Base-by-base conservation (phyloP, 495 filamentous ascomycete species). In the Tirmania nivea region DNA sequence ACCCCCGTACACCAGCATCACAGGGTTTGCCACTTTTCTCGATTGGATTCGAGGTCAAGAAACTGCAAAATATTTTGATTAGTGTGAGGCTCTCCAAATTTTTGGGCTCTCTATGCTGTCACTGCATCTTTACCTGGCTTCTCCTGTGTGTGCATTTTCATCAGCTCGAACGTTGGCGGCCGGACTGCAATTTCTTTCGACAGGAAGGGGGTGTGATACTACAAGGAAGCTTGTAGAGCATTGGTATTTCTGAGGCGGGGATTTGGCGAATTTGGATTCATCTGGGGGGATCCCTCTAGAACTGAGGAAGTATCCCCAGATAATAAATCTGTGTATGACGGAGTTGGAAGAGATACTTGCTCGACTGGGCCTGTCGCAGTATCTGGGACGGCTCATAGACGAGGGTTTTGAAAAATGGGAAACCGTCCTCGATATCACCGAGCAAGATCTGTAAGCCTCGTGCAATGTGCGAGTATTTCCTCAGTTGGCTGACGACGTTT, bases 391-490 rank as follows among this genome's bases (percentile, higher is more conserved):
- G 56, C 81, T 87, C 57, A 62, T 83, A 25, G 76, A 79, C 16
- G 81, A 85, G 63, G 83, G 82, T 17, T 87, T 87, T 60, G 82
- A 87, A 65, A 78, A 77, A 37, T 87, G 83, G 83, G 80, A 86
- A 36, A 83, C 80, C 6, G 74, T 86, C 47, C 67, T 83, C 52
- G 83, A 86, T 52, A 84, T 87, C 49, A 84, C 80, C 48, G 83
- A 87, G 65, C 78, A 81, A 39, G 83, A 87, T 66, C 70, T 87
- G 77, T 84, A 69, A 65, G 79, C 65, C 6, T 25, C 36, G 12
- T 20, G 11, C 25, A 25, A 12, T 19, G 5, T 31, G n/a, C 12
- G 14, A 12, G 58, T 48, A 51, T 57, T 50, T 54, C 60, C 51
- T 57, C 52, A 17, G 19, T 34, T 49, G 52, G 52, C 64, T 56